Evolutionary conservation across 306 rosid species (phyloP).

Genomic region (Citrullus colocynthis): DNA sequence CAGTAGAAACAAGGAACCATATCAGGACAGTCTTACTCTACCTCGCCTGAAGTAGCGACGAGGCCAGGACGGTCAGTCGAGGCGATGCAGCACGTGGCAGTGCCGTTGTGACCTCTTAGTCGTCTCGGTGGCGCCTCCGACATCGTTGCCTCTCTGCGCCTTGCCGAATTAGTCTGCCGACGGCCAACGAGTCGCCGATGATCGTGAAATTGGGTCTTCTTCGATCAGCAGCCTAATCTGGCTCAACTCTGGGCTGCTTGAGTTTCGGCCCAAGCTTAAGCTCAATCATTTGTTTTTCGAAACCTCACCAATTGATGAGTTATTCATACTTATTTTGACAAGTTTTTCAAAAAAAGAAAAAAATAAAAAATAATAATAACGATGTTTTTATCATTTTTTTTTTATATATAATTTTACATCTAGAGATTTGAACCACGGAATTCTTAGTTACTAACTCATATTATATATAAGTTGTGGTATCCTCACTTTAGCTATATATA

Average conservation of each 20-base stretch:
- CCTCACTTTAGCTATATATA: too few relatives aligned
- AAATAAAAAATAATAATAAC: too few relatives aligned
- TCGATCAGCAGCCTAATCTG: neutral
- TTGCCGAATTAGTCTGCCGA: neutral
- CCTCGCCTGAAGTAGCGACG: constrained; percentile 69
- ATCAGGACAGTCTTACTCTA: neutral
- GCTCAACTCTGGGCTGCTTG: neutral
- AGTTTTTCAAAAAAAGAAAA: too few relatives aligned
- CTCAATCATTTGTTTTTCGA: neutral
- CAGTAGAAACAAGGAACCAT: neutral
- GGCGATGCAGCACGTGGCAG: constrained; percentile 65
- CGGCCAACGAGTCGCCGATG: neutral
- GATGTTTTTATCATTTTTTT: too few relatives aligned
- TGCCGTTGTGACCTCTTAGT: constrained; percentile 59
- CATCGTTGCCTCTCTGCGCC: constrained; percentile 11
- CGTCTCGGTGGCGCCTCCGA: constrained; percentile 32
- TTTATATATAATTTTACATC: too few relatives aligned
- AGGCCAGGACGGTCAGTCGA: constrained; percentile 46
- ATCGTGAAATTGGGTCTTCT: neutral
- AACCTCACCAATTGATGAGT: too few relatives aligned
- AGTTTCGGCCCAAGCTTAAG: neutral
- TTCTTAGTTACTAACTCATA: too few relatives aligned
- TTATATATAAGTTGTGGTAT: too few relatives aligned
- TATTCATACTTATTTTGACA: too few relatives aligned
- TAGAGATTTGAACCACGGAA: too few relatives aligned